phyloP scores from a whole-genome alignment of 2,329 filamentous ascomycete species.

The Cladorrhinum sp. region DNA sequence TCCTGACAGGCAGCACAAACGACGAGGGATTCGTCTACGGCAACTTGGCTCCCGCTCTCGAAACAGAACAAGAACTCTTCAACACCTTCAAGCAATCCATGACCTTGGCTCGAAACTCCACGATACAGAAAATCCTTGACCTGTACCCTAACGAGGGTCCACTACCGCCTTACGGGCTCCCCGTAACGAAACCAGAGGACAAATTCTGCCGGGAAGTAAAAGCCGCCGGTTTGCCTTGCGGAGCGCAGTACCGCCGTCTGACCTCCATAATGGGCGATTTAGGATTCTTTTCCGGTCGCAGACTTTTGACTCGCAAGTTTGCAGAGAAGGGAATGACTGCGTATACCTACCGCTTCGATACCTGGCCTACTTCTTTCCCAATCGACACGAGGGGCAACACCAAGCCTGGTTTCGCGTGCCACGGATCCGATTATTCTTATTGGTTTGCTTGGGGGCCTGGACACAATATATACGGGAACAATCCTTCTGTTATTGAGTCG shows the following conservation, averaged over 20 bases:
- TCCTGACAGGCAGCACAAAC: slow-evolving; percentile 37
- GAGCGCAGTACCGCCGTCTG: slow-evolving; percentile 18
- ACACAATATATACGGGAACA: slow-evolving; percentile 21
- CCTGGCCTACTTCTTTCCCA: slow-evolving; percentile 22
- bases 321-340: slow-evolving; percentile 17
- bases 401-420: slow-evolving; percentile 22
- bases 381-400: slow-evolving; percentile 7
- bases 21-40: slow-evolving; percentile 29
- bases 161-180: slow-evolving; percentile 20
- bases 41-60: slow-evolving; percentile 15
- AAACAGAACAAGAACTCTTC: slow-evolving; percentile 15
- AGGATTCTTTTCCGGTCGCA: slow-evolving; percentile 10
- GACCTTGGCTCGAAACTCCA: slow-evolving; percentile 11
- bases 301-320: slow-evolving; percentile 12
- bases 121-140: slow-evolving; percentile 13
- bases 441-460: slow-evolving; percentile 19
- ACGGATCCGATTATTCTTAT: slow-evolving; percentile 24
- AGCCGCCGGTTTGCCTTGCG: slow-evolving; percentile 16
- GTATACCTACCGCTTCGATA: slow-evolving; percentile 26
- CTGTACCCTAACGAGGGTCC: slow-evolving; percentile 17
- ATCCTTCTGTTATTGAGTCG: slow-evolving; percentile 17
- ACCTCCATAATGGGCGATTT: slow-evolving; percentile 21
- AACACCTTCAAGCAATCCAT: slow-evolving; percentile 1
- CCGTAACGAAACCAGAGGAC: background rate
- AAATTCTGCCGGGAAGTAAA: slow-evolving; percentile 17